phyloP scores from a whole-genome alignment of 495 filamentous ascomycete species.

The Aspergillus indologenus region DNA sequence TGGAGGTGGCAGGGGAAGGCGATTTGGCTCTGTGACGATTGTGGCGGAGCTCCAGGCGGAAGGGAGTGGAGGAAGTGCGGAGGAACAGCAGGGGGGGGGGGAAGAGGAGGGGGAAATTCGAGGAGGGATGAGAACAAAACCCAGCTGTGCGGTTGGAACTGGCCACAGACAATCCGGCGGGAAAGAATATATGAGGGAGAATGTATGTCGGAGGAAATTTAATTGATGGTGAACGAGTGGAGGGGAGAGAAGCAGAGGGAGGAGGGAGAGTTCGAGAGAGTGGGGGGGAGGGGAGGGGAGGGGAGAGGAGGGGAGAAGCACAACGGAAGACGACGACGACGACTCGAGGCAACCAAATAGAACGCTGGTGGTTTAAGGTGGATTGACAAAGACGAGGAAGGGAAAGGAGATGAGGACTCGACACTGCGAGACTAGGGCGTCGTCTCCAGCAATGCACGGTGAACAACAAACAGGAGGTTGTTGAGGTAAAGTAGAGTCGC shows the following conservation, averaged over 20 bases:
- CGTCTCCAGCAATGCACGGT: neutral
- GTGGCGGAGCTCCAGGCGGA: constrained; percentile 8
- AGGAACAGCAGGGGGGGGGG: neutral
- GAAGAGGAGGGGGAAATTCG: neutral
- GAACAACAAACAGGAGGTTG: too few relatives aligned
- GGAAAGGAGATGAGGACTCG: constrained; percentile 1
- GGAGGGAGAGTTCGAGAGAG: constrained; percentile 3
- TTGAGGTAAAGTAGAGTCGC: too few relatives aligned
- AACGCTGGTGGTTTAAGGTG: neutral
- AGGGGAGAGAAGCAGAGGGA: constrained; percentile 8
- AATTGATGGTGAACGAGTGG: constrained; percentile 1
- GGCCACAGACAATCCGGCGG: neutral
- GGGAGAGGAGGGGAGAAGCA: neutral
- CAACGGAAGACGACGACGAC: constrained; percentile 4
- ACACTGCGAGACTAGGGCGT: neutral
- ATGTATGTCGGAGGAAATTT: neutral
- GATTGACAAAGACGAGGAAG: constrained; percentile 14
- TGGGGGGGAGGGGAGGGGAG: constrained; percentile 9
- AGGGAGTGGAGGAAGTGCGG: neutral
- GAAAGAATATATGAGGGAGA: neutral
- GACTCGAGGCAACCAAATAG: neutral
- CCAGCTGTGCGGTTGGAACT: neutral
- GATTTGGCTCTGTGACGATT: neutral
- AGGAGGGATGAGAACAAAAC: neutral
- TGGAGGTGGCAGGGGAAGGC: neutral